Base-by-base conservation (phyloP, 2,329 filamentous ascomycete species). In the Ampelomyces quisqualis region DNA sequence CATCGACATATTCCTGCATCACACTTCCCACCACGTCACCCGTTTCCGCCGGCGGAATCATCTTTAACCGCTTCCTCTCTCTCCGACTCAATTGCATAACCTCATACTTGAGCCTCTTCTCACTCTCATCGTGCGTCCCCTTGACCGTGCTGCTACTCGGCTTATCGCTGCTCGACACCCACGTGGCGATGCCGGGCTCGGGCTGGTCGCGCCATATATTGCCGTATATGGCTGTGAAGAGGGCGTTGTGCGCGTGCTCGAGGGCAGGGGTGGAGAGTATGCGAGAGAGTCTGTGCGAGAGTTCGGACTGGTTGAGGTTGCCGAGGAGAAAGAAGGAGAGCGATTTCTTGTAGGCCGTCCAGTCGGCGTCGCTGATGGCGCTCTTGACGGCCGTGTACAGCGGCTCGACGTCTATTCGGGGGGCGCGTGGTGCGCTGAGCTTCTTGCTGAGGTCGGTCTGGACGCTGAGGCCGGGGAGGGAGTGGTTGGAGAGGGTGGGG, bases 101-200 rank as follows among this genome's bases (percentile, higher is more conserved):
- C 67, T 85, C 81, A 19, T 74, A 74, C 67, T 83, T 84, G 34
- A 84, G 65, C 49, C 81, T 67, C 62, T 83, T 80, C 60, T 84
- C 81, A 28, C 76, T 76, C 39, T 77, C 78, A 70, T 84, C 80
- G 33, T 78, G 79, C 14, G 76, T 75, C 22, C 63, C 74, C 54
- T 85, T 81, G 4, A 88, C 85, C 11, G 91, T 86, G 2, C 90
- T 36, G 81, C 77, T 27, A 71, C 41, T 83, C 34, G 81, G 82
- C 13, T 91, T 95, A 47, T 93, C 91, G 48, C 79, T 81, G 22
- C 80, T 79, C 26, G 78, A 77, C 33, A 85, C 81, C 79, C 79
- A 85, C 54, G 73, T 77, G 46, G 81, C 81, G 43, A 83, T 77
- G 29, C 80, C 79, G 43, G 80, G 76, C 38, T 81, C 78, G 1